A percentile compares a stretch with the other conserved stretches of the same genome.
These are phyloP conservation scores for Coemansia sp. DNA, from an alignment of 192 early-diverging fungal genomes.

Conservation along the genomic window DNA sequence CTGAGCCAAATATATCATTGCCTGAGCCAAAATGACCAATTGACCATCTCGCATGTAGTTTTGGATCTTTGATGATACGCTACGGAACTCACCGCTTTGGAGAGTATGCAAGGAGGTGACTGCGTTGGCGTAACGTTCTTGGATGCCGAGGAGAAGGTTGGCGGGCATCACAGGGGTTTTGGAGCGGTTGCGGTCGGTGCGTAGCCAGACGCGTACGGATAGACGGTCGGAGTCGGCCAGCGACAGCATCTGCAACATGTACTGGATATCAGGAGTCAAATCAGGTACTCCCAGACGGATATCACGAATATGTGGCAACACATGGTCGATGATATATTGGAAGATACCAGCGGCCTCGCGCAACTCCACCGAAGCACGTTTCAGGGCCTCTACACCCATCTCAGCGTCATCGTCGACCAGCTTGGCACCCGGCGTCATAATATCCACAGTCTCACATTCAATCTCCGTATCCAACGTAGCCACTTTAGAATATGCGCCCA, in stretches of 20 bases:
- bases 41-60: conserved; percentile 56
- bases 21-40: conserved; percentile 48
- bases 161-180: conserved; percentile 50
- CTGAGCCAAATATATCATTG: conserved; percentile 52
- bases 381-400: conserved; percentile 43
- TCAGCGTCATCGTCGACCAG: conserved; percentile 40
- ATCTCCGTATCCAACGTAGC: conserved; percentile 49
- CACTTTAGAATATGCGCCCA: conserved; percentile 50
- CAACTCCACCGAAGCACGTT: conserved; percentile 46
- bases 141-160: conserved; percentile 49
- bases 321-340: conserved; percentile 42
- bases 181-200: conserved; percentile 42
- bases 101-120: conserved; percentile 32
- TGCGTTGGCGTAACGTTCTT: conserved; percentile 48
- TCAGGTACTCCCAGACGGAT: conserved; percentile 41
- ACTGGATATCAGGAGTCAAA: conserved; percentile 50
- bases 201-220: conserved; percentile 51
- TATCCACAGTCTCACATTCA: conserved; percentile 47
- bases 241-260: conserved; percentile 51
- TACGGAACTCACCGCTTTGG: conserved; percentile 49
- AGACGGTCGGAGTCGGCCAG: conserved; percentile 53
- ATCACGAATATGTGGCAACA: conserved; percentile 32
- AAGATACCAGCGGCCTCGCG: conserved; percentile 51
- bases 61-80: conserved; percentile 43
- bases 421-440: conserved; percentile 37